Evolutionary conservation across 768 basidiomycete species (phyloP), one percentile per base, ranked within the genome.

Genomic region (Tricholoma terreum): DNA sequence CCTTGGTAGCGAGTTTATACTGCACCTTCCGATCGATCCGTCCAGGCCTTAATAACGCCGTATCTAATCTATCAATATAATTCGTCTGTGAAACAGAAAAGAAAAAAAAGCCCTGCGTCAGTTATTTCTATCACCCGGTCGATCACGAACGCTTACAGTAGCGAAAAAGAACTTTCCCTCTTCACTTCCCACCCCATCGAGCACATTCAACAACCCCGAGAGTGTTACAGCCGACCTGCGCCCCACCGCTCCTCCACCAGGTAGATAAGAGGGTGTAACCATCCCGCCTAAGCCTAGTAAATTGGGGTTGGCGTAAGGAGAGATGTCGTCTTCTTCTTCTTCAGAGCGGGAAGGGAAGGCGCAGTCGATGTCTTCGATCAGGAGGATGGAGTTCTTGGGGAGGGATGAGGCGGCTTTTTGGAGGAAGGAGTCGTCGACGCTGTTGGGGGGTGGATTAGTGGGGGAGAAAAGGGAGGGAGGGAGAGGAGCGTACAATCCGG

Each of bases 311-410:
- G n/a, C 21, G 2, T 36, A 8, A 8, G 38, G 15, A 1, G 15
- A 19, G 10, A 56, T 56, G 8, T 66, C 63, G 6, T 71, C 67
- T 5, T 75, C 73, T 1, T 75, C 73, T 1, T 70, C 68, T 2
- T 80, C 78, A 15, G 77, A 77, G 6, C 79, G 74, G 1, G 78
- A 75, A 1, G 78, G 72, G 66, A 85, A 84, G 0, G 82, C 82
- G 59, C 82, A 83, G 57, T 85, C 84, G 45, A 84, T 84, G 60
- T 85, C 83, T 64, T 84, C 83, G 49, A 85, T 80, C 7, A 84
- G 71, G 46, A 84, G 72, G 33, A 85, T 84, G 17, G 78, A 77
- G 31, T 77, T 68, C 57, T 81, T 80, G 1, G 83, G 83, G 11
- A 82, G 76, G 6, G 73, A 69, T 3, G 78, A 68, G 3, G 77